Conservation (phyloP, 73 alveolate species). For the Paramecium bursaria region DNA sequence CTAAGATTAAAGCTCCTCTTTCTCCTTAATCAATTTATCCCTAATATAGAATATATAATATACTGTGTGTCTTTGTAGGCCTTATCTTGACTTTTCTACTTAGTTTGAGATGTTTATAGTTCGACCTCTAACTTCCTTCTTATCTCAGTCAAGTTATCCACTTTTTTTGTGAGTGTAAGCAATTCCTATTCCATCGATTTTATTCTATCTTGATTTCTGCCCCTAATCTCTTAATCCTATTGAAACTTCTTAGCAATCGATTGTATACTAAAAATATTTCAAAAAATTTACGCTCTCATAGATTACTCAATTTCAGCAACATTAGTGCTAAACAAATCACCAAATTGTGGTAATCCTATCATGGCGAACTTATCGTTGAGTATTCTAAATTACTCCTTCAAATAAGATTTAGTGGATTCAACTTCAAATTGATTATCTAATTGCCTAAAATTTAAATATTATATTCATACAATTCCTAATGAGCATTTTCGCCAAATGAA, state of each 20-base stretch:
- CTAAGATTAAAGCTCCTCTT: slow-evolving; percentile 24
- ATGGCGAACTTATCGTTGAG: slow-evolving; percentile 4
- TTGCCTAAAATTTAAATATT: too few species aligned
- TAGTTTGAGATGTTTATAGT: neutral
- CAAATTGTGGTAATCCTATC: slow-evolving; percentile 48
- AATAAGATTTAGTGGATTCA: slow-evolving; percentile 11
- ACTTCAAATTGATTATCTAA: slow-evolving; percentile 39
- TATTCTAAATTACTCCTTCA: slow-evolving; percentile 4
- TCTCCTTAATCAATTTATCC: slow-evolving; percentile 19
- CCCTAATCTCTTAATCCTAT: slow-evolving; percentile 12
- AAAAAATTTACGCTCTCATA: neutral
- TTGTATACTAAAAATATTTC: neutral
- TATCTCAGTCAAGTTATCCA: neutral
- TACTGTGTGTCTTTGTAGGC: slow-evolving; percentile 22
- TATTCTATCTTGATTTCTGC: slow-evolving; percentile 7
- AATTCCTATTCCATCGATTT: slow-evolving; percentile 13
- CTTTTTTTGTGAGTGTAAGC: neutral
- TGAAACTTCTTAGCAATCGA: slow-evolving; percentile 3
- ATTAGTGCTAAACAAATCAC: slow-evolving; percentile 44
- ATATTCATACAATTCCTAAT: too few species aligned
- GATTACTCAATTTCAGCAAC: slow-evolving; percentile 16
- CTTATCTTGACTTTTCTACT: slow-evolving; percentile 22
- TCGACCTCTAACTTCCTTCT: neutral
- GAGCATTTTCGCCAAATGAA: too few species aligned
- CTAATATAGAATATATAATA: neutral